Percentiles rank a stretch among this genome's conserved stretches.
phyloP scores from a whole-genome alignment of 2,329 filamentous ascomycete species.

The Didymella arachidicola region DNA sequence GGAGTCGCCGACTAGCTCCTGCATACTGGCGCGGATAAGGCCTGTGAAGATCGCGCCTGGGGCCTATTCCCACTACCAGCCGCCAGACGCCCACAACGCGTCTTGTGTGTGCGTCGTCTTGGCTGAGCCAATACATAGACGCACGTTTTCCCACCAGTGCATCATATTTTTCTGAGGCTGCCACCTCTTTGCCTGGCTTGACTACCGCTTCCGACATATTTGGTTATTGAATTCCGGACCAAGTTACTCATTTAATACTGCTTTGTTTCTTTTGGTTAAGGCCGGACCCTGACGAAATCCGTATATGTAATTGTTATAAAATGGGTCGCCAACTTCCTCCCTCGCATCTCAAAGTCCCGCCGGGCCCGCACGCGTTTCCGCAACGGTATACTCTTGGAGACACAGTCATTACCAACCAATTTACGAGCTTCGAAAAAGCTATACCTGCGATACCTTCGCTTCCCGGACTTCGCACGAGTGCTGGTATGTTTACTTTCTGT shows the following conservation, averaged over 20 bases:
- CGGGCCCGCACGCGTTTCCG: conserved; percentile 41
- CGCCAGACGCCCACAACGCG: conserved; percentile 15
- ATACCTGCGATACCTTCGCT: conserved; percentile 49
- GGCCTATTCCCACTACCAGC: conserved; percentile 21
- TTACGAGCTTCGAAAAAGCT: conserved; percentile 44
- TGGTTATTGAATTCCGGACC: conserved; percentile 15
- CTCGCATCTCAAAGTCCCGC: conserved; percentile 45
- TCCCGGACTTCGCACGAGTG: conserved; percentile 50
- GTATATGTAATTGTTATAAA: conserved; percentile 37
- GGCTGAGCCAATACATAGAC: conserved; percentile 45
- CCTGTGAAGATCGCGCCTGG: conserved; percentile 24
- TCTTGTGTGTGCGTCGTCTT: conserved; percentile 27
- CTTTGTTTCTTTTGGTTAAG: conserved; percentile 15
- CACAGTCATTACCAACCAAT: conserved; percentile 46
- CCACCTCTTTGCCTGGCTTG: conserved; percentile 18
- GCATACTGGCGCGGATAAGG: conserved; percentile 21
- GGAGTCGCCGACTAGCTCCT: conserved; percentile 18
- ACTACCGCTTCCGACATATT: conserved; percentile 17
- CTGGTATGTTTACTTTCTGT: conserved; percentile 44
- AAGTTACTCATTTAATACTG: conserved; percentile 17
- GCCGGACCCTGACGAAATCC: conserved; percentile 30
- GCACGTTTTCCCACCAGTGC: conserved; percentile 41
- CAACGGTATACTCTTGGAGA: conserved; percentile 40
- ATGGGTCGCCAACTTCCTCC: conserved; percentile 47
- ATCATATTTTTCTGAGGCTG: conserved; percentile 27